phyloP scores from a whole-genome alignment of 2,329 filamentous ascomycete genomes.

The Exserohilum rostratum region DNA sequence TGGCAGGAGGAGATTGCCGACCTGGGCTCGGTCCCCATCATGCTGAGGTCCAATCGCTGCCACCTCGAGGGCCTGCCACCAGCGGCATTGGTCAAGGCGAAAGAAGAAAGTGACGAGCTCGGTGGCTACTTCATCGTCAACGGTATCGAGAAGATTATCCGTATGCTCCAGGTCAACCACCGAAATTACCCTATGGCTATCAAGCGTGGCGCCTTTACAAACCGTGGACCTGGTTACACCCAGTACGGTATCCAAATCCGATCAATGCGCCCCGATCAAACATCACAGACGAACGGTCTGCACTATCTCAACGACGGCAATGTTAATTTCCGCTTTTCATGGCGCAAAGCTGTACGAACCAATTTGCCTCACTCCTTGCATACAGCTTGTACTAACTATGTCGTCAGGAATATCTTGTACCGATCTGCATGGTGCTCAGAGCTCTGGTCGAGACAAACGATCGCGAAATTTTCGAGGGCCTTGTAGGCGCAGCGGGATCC shows the following conservation, averaged over 20 bases:
- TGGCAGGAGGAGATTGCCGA: conserved; percentile 83
- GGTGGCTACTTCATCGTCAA: conserved; percentile 98
- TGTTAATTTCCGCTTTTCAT: conserved; percentile 95
- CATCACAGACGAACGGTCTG: conserved; percentile 94
- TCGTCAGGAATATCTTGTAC: conserved; percentile 83
- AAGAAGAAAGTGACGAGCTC: conserved; percentile 95
- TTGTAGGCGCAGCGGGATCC: conserved; percentile 78
- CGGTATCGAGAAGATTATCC: conserved; percentile 46
- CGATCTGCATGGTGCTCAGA: conserved; percentile 95
- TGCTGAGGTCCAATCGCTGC: conserved; percentile 77
- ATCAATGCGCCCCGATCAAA: conserved; percentile 94
- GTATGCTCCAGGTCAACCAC: conserved; percentile 59
- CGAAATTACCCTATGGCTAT: conserved; percentile 97
- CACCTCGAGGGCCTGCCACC: conserved; percentile 88
- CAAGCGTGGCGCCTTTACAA: conserved; percentile 84
- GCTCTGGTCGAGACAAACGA: conserved; percentile 95
- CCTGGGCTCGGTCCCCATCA: conserved; percentile 82
- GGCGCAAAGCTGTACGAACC: conserved; percentile 74
- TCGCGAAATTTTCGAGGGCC: conserved; percentile 91
- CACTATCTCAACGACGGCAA: conserved; percentile 97
- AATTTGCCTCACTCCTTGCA: too few relatives aligned
- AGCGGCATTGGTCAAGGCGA: conserved; percentile 78
- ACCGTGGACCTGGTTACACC: conserved; percentile 85
- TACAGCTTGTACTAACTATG: neutral
- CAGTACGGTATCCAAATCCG: conserved; percentile 89